Base-by-base conservation (phyloP, 352 stramenopile genomes). In the Phytophthora fragariaefolia region DNA sequence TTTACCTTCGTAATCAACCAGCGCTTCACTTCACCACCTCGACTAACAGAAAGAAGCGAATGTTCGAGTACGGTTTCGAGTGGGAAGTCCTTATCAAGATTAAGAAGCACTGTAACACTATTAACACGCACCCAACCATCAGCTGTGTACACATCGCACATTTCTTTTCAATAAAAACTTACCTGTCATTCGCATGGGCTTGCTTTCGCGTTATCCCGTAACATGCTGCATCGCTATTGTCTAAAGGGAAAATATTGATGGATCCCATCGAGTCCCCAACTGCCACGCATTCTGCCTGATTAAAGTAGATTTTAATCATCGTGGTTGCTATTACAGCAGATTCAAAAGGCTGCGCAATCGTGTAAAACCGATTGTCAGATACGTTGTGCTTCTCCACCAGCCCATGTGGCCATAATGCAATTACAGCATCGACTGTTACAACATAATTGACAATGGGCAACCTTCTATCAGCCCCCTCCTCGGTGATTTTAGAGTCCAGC, bases 21-120 rank as follows among this genome's bases (percentile, higher is more conserved):
- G 6, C 69, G 18, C 55, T 89, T 87, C 4, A 87, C 72, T 42
- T 89, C 78, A 46, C 80, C 80, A 43, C 66, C 59, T 36, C 38
- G 58, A 50, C 65, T 66, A 26, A 84, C 53, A 15, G 76, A 82
- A n/a, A 77, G 52, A 52, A 83, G 57, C 13, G 62, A 49, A 30
- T 54, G 36, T 3, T 58, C 45, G 3, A 12, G 13, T 46, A 47
- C 36, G 4, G 10, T 17, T 3, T 24, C 23, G 22, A 20, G 6
- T 49, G 22, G 17, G 24, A n/a, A 40, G 28, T 24, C 36, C 6
- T 58, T 71, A 20, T 17, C 9, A 52, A 69, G 23, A 30, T 73
- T 49, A 30, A 72, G 34, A 46, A 76, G 22, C 36, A 47, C 28
- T 4, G 63, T 49, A 7, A 73, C 24, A 49, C 63, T 76, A 23